Evolutionary conservation across 192 early-diverging fungal genomes (phyloP).

Genomic region (Martensiomyces pterosporus): DNA sequence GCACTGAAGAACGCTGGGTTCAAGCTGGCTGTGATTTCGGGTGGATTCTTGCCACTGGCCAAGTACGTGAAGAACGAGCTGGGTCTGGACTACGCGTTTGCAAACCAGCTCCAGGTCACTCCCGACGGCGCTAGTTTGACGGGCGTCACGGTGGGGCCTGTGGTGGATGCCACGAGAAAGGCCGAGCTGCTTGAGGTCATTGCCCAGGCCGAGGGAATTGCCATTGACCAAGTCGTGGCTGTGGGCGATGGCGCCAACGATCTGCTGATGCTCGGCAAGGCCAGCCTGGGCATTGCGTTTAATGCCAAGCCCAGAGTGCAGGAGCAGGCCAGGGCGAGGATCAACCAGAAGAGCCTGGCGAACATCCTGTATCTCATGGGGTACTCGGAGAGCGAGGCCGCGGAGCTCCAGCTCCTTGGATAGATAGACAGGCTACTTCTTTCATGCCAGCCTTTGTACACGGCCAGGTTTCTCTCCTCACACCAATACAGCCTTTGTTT

Average conservation of each 20-base stretch:
- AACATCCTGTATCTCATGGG: constrained; percentile 88
- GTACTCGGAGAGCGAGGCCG: constrained; percentile 73
- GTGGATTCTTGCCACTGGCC: constrained; percentile 94
- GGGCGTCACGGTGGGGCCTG: constrained; percentile 82
- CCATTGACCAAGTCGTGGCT: constrained; percentile 89
- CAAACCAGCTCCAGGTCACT: constrained; percentile 87
- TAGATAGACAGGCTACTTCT: background rate
- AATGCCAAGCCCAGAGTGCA: constrained; percentile 98
- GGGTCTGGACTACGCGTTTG: constrained; percentile 96
- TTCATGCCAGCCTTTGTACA: background rate
- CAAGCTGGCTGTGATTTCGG: constrained; percentile 94
- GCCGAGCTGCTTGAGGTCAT: constrained; percentile 94
- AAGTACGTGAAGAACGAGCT: constrained; percentile 85
- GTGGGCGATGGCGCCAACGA: constrained; percentile 99
- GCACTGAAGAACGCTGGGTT: constrained; percentile 89
- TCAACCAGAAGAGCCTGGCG: constrained; percentile 91
- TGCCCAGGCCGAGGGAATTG: constrained; percentile 86
- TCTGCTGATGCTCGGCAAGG: constrained; percentile 87
- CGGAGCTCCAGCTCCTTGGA: constrained; percentile 51
- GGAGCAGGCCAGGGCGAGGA: constrained; percentile 76
- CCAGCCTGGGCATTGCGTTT: constrained; percentile 95
- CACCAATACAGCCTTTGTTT: too few species aligned
- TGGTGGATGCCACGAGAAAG: constrained; percentile 90
- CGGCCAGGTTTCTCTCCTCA: too few species aligned
- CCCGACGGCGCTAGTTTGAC: constrained; percentile 78